Evolutionary conservation across 805 yeast genomes (phyloP), one percentile per base, ranked within the genome.

Genomic region (Wickerhamomyces xylosicus): DNA sequence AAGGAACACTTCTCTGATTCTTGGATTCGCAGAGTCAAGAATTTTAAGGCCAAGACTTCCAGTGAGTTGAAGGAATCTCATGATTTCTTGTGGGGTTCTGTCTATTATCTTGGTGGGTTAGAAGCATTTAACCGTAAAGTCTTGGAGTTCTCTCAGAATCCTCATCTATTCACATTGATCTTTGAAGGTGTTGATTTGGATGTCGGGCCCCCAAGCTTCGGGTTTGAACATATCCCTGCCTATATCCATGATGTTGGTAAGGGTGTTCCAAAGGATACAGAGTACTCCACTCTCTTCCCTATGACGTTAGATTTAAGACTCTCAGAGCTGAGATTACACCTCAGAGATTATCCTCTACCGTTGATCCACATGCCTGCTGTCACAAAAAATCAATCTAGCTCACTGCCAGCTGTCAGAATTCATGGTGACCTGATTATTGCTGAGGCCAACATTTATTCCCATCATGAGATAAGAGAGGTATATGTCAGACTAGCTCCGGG

Each of bases 331-430:
- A 62, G 92, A 42, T 68, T 77, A 49, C 90, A 84, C 53, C 48
- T 89, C 43, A 64, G 92, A 39, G 97, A 89, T 52, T 86, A 82
- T 52, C 97, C 97, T 0, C 52, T 90, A 14, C 97, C 97, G 0
- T 60, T 89, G 37, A 56, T 85, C 8, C 77, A 77, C 46, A 73
- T 89, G 44, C 95, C 95, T 0, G 59, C 65, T 13, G 61, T 66
- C 11, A 59, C 61, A 3, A 46, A 63, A 35, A 17, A 41, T 0
- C 66, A 62, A 37, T 33, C 44, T 7, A 36, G 16, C 11, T 27
- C 29, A 2, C 21, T 42, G 14, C 42, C 67, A 47, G 54, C 64
- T 38, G 42, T 64, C n/a, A 39, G 61, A 21, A 41, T 80, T 39
- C 55, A 59, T 19, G 95, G 95, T 18, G 77, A 84, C 46, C 51